Percentiles rank a stretch among this genome's conserved stretches.
phyloP scores from a whole-genome alignment of 805 yeast species.

The Candida yuanshanica region DNA sequence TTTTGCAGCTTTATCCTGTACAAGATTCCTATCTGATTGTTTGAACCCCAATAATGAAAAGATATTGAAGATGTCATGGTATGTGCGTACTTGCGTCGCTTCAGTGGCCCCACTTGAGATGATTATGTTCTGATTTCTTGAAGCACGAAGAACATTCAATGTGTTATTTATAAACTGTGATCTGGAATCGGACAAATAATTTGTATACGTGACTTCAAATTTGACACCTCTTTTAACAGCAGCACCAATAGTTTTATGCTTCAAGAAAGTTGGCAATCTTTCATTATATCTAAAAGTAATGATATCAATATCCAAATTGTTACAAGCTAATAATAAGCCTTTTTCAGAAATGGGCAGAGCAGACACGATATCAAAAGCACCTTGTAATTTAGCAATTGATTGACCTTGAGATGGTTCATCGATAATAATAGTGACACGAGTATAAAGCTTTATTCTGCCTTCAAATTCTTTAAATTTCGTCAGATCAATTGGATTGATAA shows the following conservation, averaged over 20 bases:
- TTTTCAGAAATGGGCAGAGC: constrained; percentile 77
- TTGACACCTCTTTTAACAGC: constrained; percentile 79
- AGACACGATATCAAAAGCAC: constrained; percentile 71
- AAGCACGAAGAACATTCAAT: constrained; percentile 70
- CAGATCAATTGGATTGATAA: constrained; percentile 37
- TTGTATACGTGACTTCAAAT: constrained; percentile 70
- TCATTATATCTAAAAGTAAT: constrained; percentile 64
- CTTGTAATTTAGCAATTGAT: constrained; percentile 37
- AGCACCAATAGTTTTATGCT: constrained; percentile 78
- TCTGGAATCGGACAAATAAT: constrained; percentile 45
- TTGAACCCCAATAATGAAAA: constrained; percentile 68
- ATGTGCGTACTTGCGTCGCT: constrained; percentile 56
- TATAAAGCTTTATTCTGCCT: constrained; percentile 43
- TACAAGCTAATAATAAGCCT: constrained; percentile 67
- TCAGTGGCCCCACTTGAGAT: constrained; percentile 68
- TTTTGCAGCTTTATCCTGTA: constrained; percentile 48
- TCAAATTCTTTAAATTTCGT: constrained; percentile 20
- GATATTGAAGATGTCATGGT: constrained; percentile 62
- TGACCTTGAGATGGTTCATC: constrained; percentile 77
- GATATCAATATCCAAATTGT: constrained; percentile 75
- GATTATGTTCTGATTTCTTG: constrained; percentile 74
- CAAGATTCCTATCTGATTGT: constrained; percentile 47
- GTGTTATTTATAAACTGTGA: constrained; percentile 66
- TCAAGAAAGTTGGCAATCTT: constrained; percentile 68
- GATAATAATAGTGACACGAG: constrained; percentile 70